Percentiles rank a stretch among this genome's conserved stretches.
Conservation (phyloP, 306 rosid species). For the Cucurbita moschata region DNA sequence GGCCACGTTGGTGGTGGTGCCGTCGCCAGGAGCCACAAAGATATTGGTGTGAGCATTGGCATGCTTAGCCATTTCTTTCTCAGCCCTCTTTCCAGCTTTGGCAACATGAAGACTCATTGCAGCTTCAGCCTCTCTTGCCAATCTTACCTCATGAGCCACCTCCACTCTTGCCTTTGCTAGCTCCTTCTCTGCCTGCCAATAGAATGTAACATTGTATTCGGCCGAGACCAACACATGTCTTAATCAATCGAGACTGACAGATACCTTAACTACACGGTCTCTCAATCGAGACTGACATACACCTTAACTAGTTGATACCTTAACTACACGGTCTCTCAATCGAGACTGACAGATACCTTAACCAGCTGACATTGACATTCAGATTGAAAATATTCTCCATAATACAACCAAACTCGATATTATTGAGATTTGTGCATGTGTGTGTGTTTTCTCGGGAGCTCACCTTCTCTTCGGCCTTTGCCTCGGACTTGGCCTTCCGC, state of each 20-base stretch:
- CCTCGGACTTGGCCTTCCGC: slow-evolving; percentile 50
- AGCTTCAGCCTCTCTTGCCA: slow-evolving; percentile 76
- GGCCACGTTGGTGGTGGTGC: background rate
- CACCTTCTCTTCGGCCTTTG: slow-evolving; percentile 66
- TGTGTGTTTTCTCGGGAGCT: background rate
- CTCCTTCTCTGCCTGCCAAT: slow-evolving; percentile 42
- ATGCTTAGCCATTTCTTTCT: slow-evolving; percentile 21
- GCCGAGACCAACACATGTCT: too few species aligned
- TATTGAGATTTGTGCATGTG: background rate
- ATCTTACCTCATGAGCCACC: slow-evolving; percentile 54
- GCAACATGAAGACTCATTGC: slow-evolving; percentile 39
- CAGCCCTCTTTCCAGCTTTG: slow-evolving; percentile 35
- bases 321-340: too few species aligned
- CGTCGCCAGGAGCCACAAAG: background rate
- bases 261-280: too few species aligned
- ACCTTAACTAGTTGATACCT: too few species aligned
- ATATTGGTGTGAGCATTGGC: background rate
- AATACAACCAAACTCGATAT: background rate
- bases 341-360: too few species aligned
- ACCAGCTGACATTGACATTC: too few species aligned
- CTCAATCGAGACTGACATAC: too few species aligned
- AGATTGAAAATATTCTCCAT: background rate
- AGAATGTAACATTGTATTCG: too few species aligned
- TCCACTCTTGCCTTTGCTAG: slow-evolving; percentile 44
- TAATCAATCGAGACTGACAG: too few species aligned